A percentile compares a stretch with the other conserved stretches of the same genome.
phyloP scores from a whole-genome alignment of 129 eudicot genomes.

The Escallonia rubra region DNA sequence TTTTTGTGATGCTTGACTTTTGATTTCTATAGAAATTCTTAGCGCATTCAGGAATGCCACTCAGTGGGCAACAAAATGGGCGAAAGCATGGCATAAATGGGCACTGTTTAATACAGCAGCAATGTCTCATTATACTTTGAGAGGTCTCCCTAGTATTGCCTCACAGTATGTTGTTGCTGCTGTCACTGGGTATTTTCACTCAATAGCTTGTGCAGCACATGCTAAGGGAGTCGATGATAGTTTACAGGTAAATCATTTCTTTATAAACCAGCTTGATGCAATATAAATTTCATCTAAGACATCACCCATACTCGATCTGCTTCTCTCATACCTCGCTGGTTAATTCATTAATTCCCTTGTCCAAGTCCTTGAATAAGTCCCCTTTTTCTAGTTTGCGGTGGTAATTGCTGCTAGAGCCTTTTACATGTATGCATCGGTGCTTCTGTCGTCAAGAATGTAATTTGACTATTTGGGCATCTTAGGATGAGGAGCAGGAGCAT shows the following conservation, averaged over 20 bases:
- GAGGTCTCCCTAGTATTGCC: constrained; percentile 60
- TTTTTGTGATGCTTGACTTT: constrained; percentile 15
- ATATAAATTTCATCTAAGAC: neutral
- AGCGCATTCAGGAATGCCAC: constrained; percentile 76
- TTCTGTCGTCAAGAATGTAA: neutral
- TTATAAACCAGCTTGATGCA: neutral
- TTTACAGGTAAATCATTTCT: constrained; percentile 58
- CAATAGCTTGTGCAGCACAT: constrained; percentile 95
- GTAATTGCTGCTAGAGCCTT: neutral
- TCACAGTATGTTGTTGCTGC: constrained; percentile 92
- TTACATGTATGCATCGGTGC: neutral
- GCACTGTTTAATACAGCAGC: constrained; percentile 98
- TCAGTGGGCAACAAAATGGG: constrained; percentile 80
- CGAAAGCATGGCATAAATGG: constrained; percentile 97
- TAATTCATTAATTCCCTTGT: neutral
- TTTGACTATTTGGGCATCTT: neutral
- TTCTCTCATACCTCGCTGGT: neutral
- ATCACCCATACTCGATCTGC: neutral
- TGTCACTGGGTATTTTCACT: constrained; percentile 95
- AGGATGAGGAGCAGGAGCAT: neutral
- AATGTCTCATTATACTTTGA: constrained; percentile 89
- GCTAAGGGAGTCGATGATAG: constrained; percentile 95
- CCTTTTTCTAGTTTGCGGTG: neutral
- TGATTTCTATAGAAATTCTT: constrained; percentile 55
- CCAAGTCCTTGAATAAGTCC: neutral